phyloP scores from a whole-genome alignment of 164 flowering plant genomes.

The Aristolochia fimbriata region DNA sequence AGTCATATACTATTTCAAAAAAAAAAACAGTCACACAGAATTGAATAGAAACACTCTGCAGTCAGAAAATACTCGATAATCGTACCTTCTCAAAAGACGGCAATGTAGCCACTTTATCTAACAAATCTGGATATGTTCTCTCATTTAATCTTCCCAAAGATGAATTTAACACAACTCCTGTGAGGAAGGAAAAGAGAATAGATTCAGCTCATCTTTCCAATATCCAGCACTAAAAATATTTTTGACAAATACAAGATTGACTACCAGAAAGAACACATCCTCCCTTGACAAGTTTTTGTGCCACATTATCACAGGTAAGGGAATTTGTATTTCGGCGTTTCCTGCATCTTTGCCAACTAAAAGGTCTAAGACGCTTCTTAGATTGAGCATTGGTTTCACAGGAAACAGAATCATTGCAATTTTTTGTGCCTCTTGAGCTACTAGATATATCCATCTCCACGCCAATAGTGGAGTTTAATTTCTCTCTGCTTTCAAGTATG shows the following conservation, averaged over 20 bases:
- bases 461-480: not conserved
- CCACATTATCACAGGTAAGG: not conserved
- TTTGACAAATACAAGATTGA: not conserved
- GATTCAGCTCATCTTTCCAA: no score
- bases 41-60: no score
- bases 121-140: no score
- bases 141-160: no score
- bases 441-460: not conserved
- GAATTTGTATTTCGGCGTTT: not conserved
- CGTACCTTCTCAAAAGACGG: no score
- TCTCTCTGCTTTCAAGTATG: not conserved
- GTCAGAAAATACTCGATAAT: no score
- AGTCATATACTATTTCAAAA: no score
- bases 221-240: no score
- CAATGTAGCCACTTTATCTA: no score
- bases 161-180: no score
- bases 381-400: not conserved
- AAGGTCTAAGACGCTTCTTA: not conserved
- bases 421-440: not conserved
- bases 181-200: no score
- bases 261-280: not conserved
- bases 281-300: not conserved
- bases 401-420: not conserved
- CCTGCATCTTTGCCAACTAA: not conserved
- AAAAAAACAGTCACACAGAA: no score